Percentiles rank a stretch among this genome's conserved stretches.
Conservation (phyloP, 768 basidiomycete genomes). For the Mycena crocata region DNA sequence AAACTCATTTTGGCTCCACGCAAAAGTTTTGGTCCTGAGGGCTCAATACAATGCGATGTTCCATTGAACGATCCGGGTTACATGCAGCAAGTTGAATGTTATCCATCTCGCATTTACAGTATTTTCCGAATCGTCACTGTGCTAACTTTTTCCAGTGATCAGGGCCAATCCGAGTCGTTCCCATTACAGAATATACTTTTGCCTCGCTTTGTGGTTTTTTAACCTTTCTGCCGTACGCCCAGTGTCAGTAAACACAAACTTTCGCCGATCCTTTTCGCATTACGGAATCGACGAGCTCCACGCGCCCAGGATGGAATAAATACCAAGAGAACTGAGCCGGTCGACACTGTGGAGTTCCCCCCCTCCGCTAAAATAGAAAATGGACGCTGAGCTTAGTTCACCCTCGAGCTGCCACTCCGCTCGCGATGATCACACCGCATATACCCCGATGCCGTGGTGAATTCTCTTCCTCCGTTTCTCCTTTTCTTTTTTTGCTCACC, state of each 20-base stretch:
- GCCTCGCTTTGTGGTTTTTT: no score
- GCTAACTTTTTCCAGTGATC: no score
- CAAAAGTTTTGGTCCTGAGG: no score
- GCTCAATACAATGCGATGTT: no score
- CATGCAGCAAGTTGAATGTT: no score
- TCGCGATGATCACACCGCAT: background rate
- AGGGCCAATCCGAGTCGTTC: no score
- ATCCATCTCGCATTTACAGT: no score
- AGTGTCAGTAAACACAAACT: background rate
- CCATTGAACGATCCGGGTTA: no score
- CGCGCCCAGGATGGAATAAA: conserved; percentile 2
- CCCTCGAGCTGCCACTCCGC: background rate
- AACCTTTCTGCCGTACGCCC: conserved; percentile 11
- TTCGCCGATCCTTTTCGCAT: conserved; percentile 26
- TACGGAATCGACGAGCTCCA: conserved; percentile 5
- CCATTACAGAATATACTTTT: no score
- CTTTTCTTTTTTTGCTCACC: background rate
- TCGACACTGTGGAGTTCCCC: background rate
- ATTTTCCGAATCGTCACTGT: no score
- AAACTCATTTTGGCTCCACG: no score
- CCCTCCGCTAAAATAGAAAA: background rate
- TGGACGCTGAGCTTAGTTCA: background rate
- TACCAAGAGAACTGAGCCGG: background rate
- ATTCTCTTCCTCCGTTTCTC: background rate
- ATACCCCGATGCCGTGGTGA: conserved; percentile 24